Percentiles rank a stretch among this genome's conserved stretches.
Evolutionary conservation across 805 yeast species (phyloP).

Genomic region (Saturnispora dispora): DNA sequence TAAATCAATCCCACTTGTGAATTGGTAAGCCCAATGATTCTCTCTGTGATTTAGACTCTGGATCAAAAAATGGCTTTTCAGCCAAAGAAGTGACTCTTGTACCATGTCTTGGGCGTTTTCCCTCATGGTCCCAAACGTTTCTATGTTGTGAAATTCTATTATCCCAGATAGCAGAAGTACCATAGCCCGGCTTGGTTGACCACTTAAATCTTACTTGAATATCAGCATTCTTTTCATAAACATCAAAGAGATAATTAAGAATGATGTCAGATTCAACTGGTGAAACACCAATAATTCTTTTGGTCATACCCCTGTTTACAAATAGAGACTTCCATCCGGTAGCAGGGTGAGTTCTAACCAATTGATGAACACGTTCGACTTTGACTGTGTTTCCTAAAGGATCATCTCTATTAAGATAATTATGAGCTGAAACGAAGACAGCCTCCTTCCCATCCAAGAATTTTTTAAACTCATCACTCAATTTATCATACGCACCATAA

Average conservation of each 20-base stretch:
- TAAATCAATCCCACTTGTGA: background rate
- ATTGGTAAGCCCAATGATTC: conserved; percentile 33
- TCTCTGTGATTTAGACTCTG: conserved; percentile 40
- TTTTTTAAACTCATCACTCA: background rate
- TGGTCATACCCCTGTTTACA: background rate
- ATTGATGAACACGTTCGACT: conserved; percentile 25
- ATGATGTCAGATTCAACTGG: conserved; percentile 41
- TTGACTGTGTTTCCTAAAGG: conserved; percentile 38
- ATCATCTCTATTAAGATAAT: conserved; percentile 30
- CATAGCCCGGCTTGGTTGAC: conserved; percentile 27
- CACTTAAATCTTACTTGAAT: conserved; percentile 46
- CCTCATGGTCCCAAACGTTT: conserved; percentile 34
- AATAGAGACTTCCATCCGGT: background rate
- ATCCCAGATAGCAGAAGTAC: conserved; percentile 29
- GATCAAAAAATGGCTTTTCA: conserved; percentile 43
- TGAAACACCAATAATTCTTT: conserved; percentile 36
- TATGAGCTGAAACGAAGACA: conserved; percentile 32
- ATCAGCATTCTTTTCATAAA: conserved; percentile 43
- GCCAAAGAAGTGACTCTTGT: conserved; percentile 45
- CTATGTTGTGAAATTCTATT: conserved; percentile 37
- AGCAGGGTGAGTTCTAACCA: background rate
- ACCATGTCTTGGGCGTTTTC: conserved; percentile 38
- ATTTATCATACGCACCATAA: conserved; percentile 37
- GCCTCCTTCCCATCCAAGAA: background rate
- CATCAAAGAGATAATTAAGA: conserved; percentile 35